Base-by-base conservation (phyloP, 768 basidiomycete genomes). In the Collybiopsis confluens region DNA sequence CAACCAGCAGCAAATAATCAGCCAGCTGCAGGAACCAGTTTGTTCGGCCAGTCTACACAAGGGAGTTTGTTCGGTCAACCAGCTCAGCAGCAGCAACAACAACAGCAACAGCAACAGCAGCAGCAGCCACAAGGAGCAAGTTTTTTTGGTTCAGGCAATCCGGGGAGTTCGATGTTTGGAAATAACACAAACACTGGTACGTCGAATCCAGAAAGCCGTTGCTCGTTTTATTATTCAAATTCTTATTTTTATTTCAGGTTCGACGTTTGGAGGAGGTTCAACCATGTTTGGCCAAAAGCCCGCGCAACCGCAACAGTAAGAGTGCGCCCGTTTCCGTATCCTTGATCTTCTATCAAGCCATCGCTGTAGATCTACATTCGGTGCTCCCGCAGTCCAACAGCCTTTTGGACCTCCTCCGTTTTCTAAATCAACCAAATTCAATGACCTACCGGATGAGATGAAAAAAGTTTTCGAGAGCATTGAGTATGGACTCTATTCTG, bases 361-460 rank as follows among this genome's bases (percentile, higher is more conserved):
- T n/a, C 5, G 23, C 58, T 54, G 8, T 55, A 62, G 61, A 35
- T 50, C 61, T 13, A 61, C 60, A 62, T 64, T 43, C 21, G 59
- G 56, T 36, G 36, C 53, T 28, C 30, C 56, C 27, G 50, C 55
- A 6, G 52, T 57, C 13, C 59, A 18, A 37, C 67, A 69, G 52
- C 59, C 61, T 20, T 27, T 59, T 28, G 65, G 62, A 0, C 60
- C 64, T 26, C 73, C 76, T 9, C 70, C 72, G 5, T 79, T 85
- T 59, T 71, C 73, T 4, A 80, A 77, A 63, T 69, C 74, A 0
- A 89, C 88, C 0, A 92, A 90, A 63, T 92, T 90, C 67, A 92
- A 92, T 51, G 90, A 92, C 64, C 68, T 92, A 3, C 83, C 88
- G 1, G 89, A 92, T 47, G 75, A 81, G 2, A 56, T 84, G 20